Percentiles rank a stretch among this genome's conserved stretches.
These are phyloP conservation scores for Aspergillus fumigatus DNA, from an alignment of 2,329 filamentous ascomycete genomes.

Conservation along the genomic window DNA sequence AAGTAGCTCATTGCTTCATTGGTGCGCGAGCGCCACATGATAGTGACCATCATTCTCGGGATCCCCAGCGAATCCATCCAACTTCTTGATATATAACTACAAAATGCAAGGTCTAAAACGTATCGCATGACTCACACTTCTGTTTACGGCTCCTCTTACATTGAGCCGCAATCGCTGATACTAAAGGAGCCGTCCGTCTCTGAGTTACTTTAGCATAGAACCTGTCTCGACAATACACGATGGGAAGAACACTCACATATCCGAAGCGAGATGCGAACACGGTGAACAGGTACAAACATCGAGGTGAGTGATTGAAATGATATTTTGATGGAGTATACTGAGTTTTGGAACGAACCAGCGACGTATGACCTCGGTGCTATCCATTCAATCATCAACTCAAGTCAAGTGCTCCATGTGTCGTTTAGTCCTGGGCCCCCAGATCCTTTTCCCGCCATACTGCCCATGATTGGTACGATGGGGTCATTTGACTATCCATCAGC, in stretches of 20 bases:
- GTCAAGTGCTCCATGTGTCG: slow-evolving; percentile 73
- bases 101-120: background rate
- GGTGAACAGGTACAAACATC: slow-evolving; percentile 61
- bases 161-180: background rate
- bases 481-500: slow-evolving; percentile 62
- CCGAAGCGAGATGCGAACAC: slow-evolving; percentile 61
- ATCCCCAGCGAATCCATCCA: background rate
- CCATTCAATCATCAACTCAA: slow-evolving; percentile 68
- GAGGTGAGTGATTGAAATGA: slow-evolving; percentile 45
- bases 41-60: background rate
- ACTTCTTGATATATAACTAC: background rate
- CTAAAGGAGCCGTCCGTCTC: background rate
- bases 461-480: slow-evolving; percentile 82
- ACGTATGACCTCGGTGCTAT: slow-evolving; percentile 69
- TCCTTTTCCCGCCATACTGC: slow-evolving; percentile 71
- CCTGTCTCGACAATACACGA: slow-evolving; percentile 11
- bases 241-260: slow-evolving; percentile 49
- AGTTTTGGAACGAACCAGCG: slow-evolving; percentile 41
- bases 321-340: background rate
- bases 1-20: background rate
- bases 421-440: slow-evolving; percentile 60
- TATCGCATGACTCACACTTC: background rate
- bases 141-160: background rate
- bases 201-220: background rate
- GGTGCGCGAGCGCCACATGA: background rate